Evolutionary conservation across 2,329 filamentous ascomycete species (phyloP).

Genomic region (Orbilia oligospora): DNA sequence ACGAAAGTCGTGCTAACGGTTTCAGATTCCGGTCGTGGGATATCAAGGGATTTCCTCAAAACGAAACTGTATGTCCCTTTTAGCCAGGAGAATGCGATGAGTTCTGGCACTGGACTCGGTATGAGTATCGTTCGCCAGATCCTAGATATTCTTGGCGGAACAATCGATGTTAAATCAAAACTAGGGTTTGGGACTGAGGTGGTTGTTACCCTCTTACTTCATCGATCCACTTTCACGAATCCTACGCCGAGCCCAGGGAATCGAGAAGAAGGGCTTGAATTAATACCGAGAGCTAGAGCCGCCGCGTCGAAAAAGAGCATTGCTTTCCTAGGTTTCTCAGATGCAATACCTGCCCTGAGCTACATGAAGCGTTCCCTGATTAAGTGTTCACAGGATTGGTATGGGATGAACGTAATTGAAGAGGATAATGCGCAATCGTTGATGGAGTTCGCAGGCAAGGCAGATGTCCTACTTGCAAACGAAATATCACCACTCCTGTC

Average conservation of each 20-base stretch:
- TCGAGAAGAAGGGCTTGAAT: slow-evolving; percentile 32
- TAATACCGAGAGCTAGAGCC: slow-evolving; percentile 19
- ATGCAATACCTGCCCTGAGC: slow-evolving; percentile 31
- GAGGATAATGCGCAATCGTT: slow-evolving; percentile 29
- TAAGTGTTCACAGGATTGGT: slow-evolving; percentile 66
- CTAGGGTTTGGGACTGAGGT: slow-evolving; percentile 73
- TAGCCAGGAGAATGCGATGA: slow-evolving; percentile 75
- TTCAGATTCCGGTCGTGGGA: slow-evolving; percentile 77
- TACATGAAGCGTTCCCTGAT: slow-evolving; percentile 65
- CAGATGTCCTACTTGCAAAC: slow-evolving; percentile 41
- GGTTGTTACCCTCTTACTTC: slow-evolving; percentile 69
- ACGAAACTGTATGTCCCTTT: slow-evolving; percentile 76
- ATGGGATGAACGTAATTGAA: slow-evolving; percentile 65
- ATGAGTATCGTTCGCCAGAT: slow-evolving; percentile 76
- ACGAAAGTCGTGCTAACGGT: slow-evolving; percentile 69
- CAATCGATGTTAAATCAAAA: slow-evolving; percentile 73
- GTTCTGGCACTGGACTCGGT: slow-evolving; percentile 76
- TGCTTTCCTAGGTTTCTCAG: slow-evolving; percentile 36
- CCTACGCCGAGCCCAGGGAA: not conserved
- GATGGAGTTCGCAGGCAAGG: slow-evolving; percentile 44
- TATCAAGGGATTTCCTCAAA: slow-evolving; percentile 75
- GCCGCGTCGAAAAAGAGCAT: slow-evolving; percentile 37
- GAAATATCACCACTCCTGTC: slow-evolving; percentile 47
- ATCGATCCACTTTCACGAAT: slow-evolving; percentile 19
- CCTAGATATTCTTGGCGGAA: slow-evolving; percentile 74